A percentile compares a stretch with the other conserved stretches of the same genome.
phyloP scores from a whole-genome alignment of 2,329 filamentous ascomycete genomes.

The Cladosporium sp. region DNA sequence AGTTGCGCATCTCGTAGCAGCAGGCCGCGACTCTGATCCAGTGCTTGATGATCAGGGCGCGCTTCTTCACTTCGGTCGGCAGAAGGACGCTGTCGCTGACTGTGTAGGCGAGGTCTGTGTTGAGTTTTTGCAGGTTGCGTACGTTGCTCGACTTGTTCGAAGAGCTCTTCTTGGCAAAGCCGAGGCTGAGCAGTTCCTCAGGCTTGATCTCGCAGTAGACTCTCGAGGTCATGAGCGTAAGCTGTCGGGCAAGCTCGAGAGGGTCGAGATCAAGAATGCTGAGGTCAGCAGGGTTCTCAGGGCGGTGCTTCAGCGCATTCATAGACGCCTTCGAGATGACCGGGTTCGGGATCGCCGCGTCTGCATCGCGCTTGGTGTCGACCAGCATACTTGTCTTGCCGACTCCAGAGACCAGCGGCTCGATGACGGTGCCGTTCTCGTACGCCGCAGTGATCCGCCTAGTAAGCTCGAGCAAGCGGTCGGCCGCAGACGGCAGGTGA shows the following conservation, averaged over 20 bases:
- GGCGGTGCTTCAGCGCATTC: slow-evolving; percentile 65
- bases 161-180: slow-evolving; percentile 87
- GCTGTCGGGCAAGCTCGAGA: slow-evolving; percentile 80
- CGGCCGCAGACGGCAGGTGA: slow-evolving; percentile 69
- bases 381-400: slow-evolving; percentile 78
- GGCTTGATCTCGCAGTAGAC: slow-evolving; percentile 90
- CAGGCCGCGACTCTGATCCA: slow-evolving; percentile 93
- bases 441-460: slow-evolving; percentile 68
- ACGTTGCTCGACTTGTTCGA: slow-evolving; percentile 73
- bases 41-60: slow-evolving; percentile 85
- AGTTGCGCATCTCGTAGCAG: slow-evolving; percentile 87
- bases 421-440: slow-evolving; percentile 18
- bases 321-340: slow-evolving; percentile 71
- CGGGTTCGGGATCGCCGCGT: slow-evolving; percentile 52
- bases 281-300: slow-evolving; percentile 61
- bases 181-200: slow-evolving; percentile 82
- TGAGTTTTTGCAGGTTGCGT: slow-evolving; percentile 85
- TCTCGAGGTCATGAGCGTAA: slow-evolving; percentile 85
- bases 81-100: slow-evolving; percentile 89
- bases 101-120: slow-evolving; percentile 85
- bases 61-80: slow-evolving; percentile 84
- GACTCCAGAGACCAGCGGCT: slow-evolving; percentile 69
- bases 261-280: slow-evolving; percentile 87
- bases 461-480: slow-evolving; percentile 71
- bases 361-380: slow-evolving; percentile 46